phyloP scores from a whole-genome alignment of 2,329 filamentous ascomycete genomes.

The Aspergillus glaucus region DNA sequence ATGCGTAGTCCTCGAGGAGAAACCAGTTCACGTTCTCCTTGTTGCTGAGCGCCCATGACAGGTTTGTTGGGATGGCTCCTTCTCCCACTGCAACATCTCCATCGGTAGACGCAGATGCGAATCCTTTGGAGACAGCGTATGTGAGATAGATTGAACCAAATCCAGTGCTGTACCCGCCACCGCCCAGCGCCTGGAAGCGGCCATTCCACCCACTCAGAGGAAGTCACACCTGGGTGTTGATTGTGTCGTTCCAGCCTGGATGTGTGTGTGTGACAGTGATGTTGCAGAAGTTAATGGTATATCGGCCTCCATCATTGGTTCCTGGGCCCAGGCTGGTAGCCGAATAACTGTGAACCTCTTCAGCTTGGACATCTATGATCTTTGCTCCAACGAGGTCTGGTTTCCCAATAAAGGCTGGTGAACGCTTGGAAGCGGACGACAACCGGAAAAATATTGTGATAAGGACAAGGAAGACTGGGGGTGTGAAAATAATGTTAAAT shows the following conservation, averaged over 20 bases:
- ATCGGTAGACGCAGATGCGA: neutral
- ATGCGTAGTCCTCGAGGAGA: slow-evolving; percentile 29
- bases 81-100: neutral
- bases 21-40: slow-evolving; percentile 5
- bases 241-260: neutral
- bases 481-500: no score
- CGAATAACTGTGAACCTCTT: no score
- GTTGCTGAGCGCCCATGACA: neutral
- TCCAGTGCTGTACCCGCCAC: neutral
- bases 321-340: no score
- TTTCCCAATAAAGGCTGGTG: no score
- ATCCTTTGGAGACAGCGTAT: neutral
- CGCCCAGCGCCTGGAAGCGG: neutral
- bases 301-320: no score
- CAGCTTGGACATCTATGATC: no score
- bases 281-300: neutral
- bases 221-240: neutral
- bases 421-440: no score
- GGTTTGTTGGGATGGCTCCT: neutral
- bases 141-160: neutral
- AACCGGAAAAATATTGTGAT: no score
- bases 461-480: no score
- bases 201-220: neutral
- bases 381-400: no score
- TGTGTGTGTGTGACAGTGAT: neutral